Conservation (phyloP, 768 basidiomycete genomes). For the Podaxis sp. region DNA sequence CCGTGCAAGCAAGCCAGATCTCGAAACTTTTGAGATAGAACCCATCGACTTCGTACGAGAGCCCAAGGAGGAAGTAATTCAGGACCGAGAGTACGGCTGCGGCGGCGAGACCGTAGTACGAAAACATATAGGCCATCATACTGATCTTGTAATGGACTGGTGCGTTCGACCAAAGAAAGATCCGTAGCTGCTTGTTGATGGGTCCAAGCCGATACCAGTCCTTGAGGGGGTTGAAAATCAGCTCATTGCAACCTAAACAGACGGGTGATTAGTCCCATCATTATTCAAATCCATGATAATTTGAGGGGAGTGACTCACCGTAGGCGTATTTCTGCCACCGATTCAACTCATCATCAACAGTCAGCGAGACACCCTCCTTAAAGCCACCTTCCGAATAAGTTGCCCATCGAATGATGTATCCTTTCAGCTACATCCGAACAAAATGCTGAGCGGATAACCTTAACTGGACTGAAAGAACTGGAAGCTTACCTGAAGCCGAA, state of each 20-base stretch:
- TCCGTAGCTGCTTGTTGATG: slow-evolving; percentile 76
- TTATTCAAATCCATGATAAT: not conserved
- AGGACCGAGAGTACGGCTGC: slow-evolving; percentile 59
- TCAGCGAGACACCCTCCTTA: slow-evolving; percentile 89
- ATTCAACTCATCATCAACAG: slow-evolving; percentile 88
- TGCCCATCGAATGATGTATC: slow-evolving; percentile 81
- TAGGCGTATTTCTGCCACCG: slow-evolving; percentile 90
- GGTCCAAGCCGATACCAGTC: slow-evolving; percentile 80
- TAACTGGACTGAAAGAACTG: not conserved
- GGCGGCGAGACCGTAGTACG: slow-evolving; percentile 63
- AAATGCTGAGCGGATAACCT: not conserved
- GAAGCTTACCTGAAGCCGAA: slow-evolving; percentile 49
- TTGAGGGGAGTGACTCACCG: slow-evolving; percentile 35
- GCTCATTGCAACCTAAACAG: slow-evolving; percentile 62
- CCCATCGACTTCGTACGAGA: slow-evolving; percentile 60
- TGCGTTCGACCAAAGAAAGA: slow-evolving; percentile 73
- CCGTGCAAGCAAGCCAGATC: slow-evolving; percentile 70
- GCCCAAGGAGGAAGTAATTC: slow-evolving; percentile 71
- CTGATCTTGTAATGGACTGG: slow-evolving; percentile 83
- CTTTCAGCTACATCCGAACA: slow-evolving; percentile 39
- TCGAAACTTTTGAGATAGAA: slow-evolving; percentile 73
- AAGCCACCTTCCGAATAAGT: slow-evolving; percentile 84
- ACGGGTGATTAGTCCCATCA: slow-evolving; percentile 2
- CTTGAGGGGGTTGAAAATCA: slow-evolving; percentile 82
- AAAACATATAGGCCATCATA: slow-evolving; percentile 74